Evolutionary conservation across 176 grass and related monocot species (phyloP), one percentile per base, ranked within the genome.

Genomic region (Avena eriantha): DNA sequence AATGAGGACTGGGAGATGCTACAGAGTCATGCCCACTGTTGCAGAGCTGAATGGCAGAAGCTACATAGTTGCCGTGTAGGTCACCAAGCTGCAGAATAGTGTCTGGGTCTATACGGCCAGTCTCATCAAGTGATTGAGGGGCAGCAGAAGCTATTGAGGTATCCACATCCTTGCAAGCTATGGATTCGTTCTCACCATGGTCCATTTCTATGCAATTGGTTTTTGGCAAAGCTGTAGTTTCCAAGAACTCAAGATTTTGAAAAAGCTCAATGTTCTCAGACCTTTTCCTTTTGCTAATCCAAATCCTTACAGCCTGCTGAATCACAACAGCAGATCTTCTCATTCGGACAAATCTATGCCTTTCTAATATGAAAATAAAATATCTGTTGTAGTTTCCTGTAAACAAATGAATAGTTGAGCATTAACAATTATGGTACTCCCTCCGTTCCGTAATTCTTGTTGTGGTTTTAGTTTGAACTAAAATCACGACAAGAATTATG

Each of bases 301-400:
- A 90, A 77, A 87, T 73, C 80, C 88, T 90, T 63, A 88, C 73
- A 65, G 86, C 79, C 17, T 26, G 58, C 80, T 93, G 92, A 86
- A 90, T 90, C 22, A 80, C 63, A 45, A 80, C 49, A 17, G 84
- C 74, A 80, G 80, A 91, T 81, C 74, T 88, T 86, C 78, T 93
- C 80, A 88, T 91, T 43, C 39, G 86, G 53, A 93, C 73, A 91
- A 91, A 93, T 76, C 36, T 77, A 71, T 81, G 83, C 71, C 92
- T 91, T 81, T 93, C 92, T 41, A 66, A 77, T 87, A 93, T 88
- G 41, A 88, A 88, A 68, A 56, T 79, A 46, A 86, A 76, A 80
- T 91, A 82, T 71, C 60, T 61, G 19, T 50, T 81, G 34, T 85
- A 67, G 79, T 54, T 26, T 77, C 75, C 92, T 93, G 78, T 63